Conservation (phyloP, 1,284 basidiomycete genomes). For the Ganoderma meredithae region DNA sequence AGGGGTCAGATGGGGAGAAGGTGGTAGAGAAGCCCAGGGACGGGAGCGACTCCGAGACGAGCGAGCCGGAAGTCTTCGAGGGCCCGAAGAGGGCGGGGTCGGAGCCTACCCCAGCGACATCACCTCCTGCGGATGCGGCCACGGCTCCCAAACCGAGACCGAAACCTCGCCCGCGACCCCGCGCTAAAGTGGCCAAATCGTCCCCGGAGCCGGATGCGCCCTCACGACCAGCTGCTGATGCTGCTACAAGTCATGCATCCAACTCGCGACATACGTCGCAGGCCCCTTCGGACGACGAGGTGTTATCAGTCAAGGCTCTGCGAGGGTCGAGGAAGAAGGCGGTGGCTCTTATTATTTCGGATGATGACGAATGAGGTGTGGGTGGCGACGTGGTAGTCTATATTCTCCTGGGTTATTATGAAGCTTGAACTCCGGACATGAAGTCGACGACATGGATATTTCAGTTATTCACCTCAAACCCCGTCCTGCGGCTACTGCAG, state of each 20-base stretch:
- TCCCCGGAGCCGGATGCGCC: slow-evolving; percentile 2
- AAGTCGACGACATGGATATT: no score
- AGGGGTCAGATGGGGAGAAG: slow-evolving; percentile 29
- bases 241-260: not conserved
- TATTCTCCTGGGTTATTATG: no score
- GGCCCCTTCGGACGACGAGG: slow-evolving; percentile 23
- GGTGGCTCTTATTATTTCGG: slow-evolving; percentile 22
- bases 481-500: no score
- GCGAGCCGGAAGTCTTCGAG: slow-evolving; percentile 36
- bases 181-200: slow-evolving; percentile 7
- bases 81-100: slow-evolving; percentile 35
- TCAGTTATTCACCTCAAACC: no score
- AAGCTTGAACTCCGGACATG: no score
- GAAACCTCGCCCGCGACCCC: slow-evolving; percentile 36
- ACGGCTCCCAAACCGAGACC: slow-evolving; percentile 24
- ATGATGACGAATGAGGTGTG: slow-evolving; percentile 29
- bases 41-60: slow-evolving; percentile 31
- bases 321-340: slow-evolving; percentile 17
- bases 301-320: slow-evolving; percentile 1
- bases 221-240: not conserved
- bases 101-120: slow-evolving; percentile 32
- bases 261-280: slow-evolving; percentile 6
- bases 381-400: not conserved
- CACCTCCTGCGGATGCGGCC: slow-evolving; percentile 27
- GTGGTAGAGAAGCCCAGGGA: slow-evolving; percentile 14